These are phyloP conservation scores for Mycena floridula DNA, from an alignment of 768 basidiomycete genomes.

Conservation along the genomic window DNA sequence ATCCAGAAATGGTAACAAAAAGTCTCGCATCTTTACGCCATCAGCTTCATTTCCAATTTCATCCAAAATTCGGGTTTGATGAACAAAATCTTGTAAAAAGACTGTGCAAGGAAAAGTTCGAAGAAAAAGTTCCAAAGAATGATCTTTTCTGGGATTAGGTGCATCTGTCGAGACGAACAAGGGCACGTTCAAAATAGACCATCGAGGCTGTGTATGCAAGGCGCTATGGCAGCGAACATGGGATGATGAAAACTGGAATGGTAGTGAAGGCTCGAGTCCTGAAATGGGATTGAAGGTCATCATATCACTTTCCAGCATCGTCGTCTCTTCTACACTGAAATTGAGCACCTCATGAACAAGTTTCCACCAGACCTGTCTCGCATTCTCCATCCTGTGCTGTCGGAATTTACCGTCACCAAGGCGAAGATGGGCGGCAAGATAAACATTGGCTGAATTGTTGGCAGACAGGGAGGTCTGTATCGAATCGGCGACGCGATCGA, in stretches of 20 bases:
- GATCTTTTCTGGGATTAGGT: conserved; percentile 28
- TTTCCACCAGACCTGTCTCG: conserved; percentile 48
- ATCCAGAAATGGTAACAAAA: conserved; percentile 62
- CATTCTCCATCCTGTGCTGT: conserved; percentile 30
- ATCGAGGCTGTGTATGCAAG: conserved; percentile 26
- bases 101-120: conserved; percentile 61
- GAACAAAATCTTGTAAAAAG: conserved; percentile 46
- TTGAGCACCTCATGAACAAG: conserved; percentile 46
- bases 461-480: conserved; percentile 32
- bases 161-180: conserved; percentile 66
- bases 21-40: conserved; percentile 35
- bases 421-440: conserved; percentile 62
- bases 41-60: conserved; percentile 40
- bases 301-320: conserved; percentile 20
- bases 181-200: conserved; percentile 42
- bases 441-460: conserved; percentile 32
- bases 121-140: conserved; percentile 38
- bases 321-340: conserved; percentile 28
- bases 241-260: conserved; percentile 15
- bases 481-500: conserved; percentile 34
- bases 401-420: conserved; percentile 64
- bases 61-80: conserved; percentile 23
- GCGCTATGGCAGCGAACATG: conserved; percentile 33
- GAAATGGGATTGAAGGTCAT: conserved; percentile 11
- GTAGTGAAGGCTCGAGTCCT: conserved; percentile 7